phyloP scores from a whole-genome alignment of 352 stramenopile species.

The Phytophthora ohioensis region DNA sequence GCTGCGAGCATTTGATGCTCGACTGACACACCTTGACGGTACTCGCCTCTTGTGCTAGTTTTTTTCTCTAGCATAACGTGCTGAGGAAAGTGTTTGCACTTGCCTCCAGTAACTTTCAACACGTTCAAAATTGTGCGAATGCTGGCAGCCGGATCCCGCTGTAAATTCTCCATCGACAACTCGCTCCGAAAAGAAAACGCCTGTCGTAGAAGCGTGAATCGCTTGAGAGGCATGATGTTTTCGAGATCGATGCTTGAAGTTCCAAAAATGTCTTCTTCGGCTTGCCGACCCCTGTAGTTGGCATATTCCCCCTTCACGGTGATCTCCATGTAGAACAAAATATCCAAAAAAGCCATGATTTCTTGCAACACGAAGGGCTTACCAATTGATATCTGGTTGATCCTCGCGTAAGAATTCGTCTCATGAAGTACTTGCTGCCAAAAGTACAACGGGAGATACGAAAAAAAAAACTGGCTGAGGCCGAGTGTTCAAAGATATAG shows the following conservation, averaged over 20 bases:
- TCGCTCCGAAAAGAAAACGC: not conserved
- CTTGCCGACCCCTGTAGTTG: not conserved
- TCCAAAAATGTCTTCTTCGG: not conserved
- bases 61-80: slow-evolving; percentile 30
- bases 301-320: no score
- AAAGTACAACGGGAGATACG: not conserved
- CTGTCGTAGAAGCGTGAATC: not conserved
- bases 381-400: not conserved
- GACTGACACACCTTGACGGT: slow-evolving; percentile 21
- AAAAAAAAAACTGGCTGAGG: not conserved
- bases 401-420: not conserved
- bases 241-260: not conserved
- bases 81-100: slow-evolving; percentile 36
- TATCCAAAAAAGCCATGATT: not conserved
- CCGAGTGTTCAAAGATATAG: not conserved
- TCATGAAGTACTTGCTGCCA: not conserved
- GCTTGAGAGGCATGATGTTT: not conserved
- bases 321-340: not conserved
- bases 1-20: slow-evolving; percentile 28
- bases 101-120: no score
- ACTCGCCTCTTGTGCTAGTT: slow-evolving; percentile 7
- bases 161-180: no score
- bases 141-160: no score
- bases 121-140: no score
- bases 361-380: not conserved